Evolutionary conservation across 768 basidiomycete genomes (phyloP), one percentile per base, ranked within the genome.

Genomic region (Pleurotus tuber-regium): DNA sequence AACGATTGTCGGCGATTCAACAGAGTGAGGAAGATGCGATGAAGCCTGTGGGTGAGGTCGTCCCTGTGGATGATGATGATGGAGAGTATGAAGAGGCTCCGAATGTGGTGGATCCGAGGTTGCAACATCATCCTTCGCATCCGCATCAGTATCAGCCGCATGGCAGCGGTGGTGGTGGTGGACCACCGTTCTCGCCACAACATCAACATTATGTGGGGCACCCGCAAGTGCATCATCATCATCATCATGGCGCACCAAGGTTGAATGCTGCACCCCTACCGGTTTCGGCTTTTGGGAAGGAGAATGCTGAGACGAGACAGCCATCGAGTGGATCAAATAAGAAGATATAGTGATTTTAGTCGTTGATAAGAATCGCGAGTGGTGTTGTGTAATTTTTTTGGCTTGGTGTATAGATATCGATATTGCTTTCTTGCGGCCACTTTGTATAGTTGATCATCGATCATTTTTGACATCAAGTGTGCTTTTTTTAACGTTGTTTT

Each of bases 11-110:
- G 42, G 65, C 61, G 25, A 54, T 67, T 31, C 68, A 68, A 35
- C 69, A 71, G 62, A 71, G 70, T 50, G 73, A 76, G 61, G 63
- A 61, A 51, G 76, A 78, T 46, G 76, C 76, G 57, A 86, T 91
- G 84, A 91, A 91, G 60, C 89, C 89, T 11, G 86, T 91, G 3
- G 88, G 84, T 14, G 83, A 81, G 14, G 36, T 38, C 25, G 49
- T 50, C 21, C 26, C 38, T 29, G 39, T 42, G 10, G 38, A 51
- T 21, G 50, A 51, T 28, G 50, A 51, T 28, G 38, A 41, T 16
- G 21, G 38, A 18, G 46, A 48, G 29, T 48, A 51, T 29, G 50
- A 43, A 18, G 39, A 33, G 6, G n/a, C 12, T 24, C 11, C 33
- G 14, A 29, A 8, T 3, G 46, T n/a, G 19, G 36, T 41, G 10